Evolutionary conservation across 352 stramenopile genomes (phyloP), one percentile per base, ranked within the genome.

Genomic region (Phytophthora kernoviae): DNA sequence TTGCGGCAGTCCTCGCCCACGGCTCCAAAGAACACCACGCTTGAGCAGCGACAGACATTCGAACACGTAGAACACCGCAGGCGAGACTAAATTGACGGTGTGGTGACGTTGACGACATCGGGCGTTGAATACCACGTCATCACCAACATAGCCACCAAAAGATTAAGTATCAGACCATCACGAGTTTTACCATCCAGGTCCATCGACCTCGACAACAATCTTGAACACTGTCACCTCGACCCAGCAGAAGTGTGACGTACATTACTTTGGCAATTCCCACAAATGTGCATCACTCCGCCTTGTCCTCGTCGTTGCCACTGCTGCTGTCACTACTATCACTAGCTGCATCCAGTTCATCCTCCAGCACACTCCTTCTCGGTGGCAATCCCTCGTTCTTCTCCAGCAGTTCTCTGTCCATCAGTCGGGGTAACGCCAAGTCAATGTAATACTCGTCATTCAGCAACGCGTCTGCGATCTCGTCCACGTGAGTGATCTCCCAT

Each of bases 401-500:
- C n/a, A 98, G 75, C 26, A 92, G 60, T 14, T 86, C 73, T 40
- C 97, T 79, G 42, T 91, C 84, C 9, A 95, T 81, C 12, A 99
- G 73, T 48, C 93, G 77, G 7, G 97, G 97, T 37, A 99, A 78
- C 17, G 94, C 76, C 64, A 99, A 91, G 46, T 98, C 94, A 54
- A 96, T 93, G 52, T 96, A 97, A 54, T 89, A 91, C 51, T 98
- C 87, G 33, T 98, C 78, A 9, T 66, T 83, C 32, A 99, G 74
- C 30, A 99, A 76, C 50, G 94, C 77, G 58, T 99, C 96, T 1
- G 98, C 84, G 24, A 99, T 94, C 72, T 99, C 91, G 79, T 99
- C 97, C 58, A 99, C 90, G 60, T 98, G 83, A 5, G 87, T 90
- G 26, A 99, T 84, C 51, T 93, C 89, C 96, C 96, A 98, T 14